phyloP scores from a whole-genome alignment of 2,329 filamentous ascomycete species.

The Aspergillus pseudoterreus region DNA sequence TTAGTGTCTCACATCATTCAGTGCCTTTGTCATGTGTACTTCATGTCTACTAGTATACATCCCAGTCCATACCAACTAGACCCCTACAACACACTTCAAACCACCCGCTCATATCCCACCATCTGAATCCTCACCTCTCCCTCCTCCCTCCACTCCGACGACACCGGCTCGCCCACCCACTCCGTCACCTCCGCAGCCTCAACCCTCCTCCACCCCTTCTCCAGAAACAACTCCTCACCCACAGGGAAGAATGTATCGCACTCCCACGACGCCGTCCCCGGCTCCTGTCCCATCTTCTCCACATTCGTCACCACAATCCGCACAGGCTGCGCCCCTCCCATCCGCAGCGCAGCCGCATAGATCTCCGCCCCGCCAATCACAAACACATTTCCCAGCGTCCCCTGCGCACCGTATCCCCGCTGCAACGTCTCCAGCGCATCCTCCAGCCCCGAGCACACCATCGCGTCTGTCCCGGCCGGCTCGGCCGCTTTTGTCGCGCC shows the following conservation, averaged over 20 bases:
- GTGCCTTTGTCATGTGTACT: too few species aligned
- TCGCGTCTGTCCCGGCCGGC: conserved; percentile 28
- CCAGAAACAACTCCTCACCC: conserved; percentile 27
- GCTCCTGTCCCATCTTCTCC: conserved; percentile 23
- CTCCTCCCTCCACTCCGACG: conserved; percentile 44
- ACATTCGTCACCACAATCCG: conserved; percentile 42
- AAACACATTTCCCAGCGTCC: conserved; percentile 60
- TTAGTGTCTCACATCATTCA: too few species aligned
- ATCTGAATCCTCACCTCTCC: conserved; percentile 50
- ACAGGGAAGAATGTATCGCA: conserved; percentile 49
- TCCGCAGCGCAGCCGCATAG: conserved; percentile 65
- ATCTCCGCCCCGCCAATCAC: conserved; percentile 89
- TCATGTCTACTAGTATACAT: too few species aligned
- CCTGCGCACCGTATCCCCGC: conserved; percentile 13
- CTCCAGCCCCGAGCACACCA: conserved; percentile 59
- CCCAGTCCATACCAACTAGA: too few species aligned
- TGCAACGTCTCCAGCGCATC: conserved; percentile 49
- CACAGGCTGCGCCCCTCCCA: conserved; percentile 18
- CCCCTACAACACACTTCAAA: too few species aligned
- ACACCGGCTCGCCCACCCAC: conserved; percentile 43
- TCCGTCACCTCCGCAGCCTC: conserved; percentile 31
- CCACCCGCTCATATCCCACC: conserved; percentile 39
- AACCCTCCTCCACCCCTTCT: conserved; percentile 31
- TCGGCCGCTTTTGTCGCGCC: not conserved
- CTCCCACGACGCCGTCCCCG: conserved; percentile 28